These are phyloP conservation scores for Candida nitratophila DNA, from an alignment of 805 yeast genomes.

Conservation along the genomic window DNA sequence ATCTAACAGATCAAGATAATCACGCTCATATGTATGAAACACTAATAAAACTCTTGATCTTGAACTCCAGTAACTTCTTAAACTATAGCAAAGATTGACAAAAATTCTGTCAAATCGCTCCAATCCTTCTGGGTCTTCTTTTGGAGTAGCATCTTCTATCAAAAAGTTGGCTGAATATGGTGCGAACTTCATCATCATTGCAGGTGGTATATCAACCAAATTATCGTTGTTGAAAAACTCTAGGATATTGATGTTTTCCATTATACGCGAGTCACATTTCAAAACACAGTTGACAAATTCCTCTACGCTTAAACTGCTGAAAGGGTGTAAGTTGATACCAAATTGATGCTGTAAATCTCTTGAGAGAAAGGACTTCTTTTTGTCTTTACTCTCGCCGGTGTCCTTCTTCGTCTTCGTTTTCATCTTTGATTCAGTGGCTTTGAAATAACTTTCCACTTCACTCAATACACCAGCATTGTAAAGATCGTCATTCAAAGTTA, in stretches of 20 bases:
- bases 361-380: conserved; percentile 49
- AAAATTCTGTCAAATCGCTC: conserved; percentile 68
- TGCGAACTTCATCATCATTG: conserved; percentile 46
- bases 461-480: conserved; percentile 54
- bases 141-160: conserved; percentile 32
- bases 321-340: conserved; percentile 69
- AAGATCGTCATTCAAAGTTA: conserved; percentile 39
- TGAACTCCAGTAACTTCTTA: conserved; percentile 66
- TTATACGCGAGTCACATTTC: conserved; percentile 49
- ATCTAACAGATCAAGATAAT: conserved; percentile 51
- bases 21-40: conserved; percentile 52
- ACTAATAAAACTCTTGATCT: conserved; percentile 58
- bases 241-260: conserved; percentile 48
- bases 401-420: conserved; percentile 24
- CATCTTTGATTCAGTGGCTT: conserved; percentile 27
- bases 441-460: conserved; percentile 56
- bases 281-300: conserved; percentile 50
- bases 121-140: conserved; percentile 47
- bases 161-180: conserved; percentile 55
- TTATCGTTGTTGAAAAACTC: conserved; percentile 70
- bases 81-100: conserved; percentile 58
- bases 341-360: conserved; percentile 74
- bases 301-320: conserved; percentile 43
- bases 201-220: conserved; percentile 50
- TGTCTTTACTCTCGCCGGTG: conserved; percentile 28